A percentile compares a stretch with the other conserved stretches of the same genome.
Conservation (phyloP, 169 alveolate genomes). For the Pseudocohnilembus persalinus region DNA sequence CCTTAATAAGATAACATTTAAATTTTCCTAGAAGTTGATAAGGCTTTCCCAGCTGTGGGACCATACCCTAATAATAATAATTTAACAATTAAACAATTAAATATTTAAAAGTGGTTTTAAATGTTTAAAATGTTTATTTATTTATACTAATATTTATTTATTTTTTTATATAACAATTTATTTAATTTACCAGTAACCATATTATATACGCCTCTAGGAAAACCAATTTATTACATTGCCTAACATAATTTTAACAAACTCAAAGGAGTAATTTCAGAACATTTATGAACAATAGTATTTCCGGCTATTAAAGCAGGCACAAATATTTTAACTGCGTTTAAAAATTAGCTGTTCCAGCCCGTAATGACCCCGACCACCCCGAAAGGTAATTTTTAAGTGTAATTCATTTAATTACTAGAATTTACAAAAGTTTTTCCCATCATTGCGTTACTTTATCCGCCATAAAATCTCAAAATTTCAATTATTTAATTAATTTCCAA, state of each 20-base stretch:
- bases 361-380: conserved; percentile 50
- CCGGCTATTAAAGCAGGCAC: conserved; percentile 85
- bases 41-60: conserved; percentile 59
- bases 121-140: too few species aligned
- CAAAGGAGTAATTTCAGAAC: conserved; percentile 88
- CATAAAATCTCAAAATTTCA: conserved; percentile 66
- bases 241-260: conserved; percentile 73
- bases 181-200: too few species aligned
- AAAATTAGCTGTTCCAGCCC: conserved; percentile 91
- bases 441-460: conserved; percentile 81
- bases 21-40: conserved; percentile 67
- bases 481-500: conserved; percentile 59
- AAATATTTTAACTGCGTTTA: conserved; percentile 77
- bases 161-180: too few species aligned
- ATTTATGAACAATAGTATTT: conserved; percentile 78
- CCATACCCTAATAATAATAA: conserved; percentile 88
- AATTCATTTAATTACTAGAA: conserved; percentile 35
- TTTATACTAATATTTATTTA: too few species aligned
- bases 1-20: conserved; percentile 88
- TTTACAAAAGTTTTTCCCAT: conserved; percentile 67
- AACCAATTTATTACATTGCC: conserved; percentile 77
- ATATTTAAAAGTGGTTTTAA: too few species aligned
- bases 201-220: conserved; percentile 86
- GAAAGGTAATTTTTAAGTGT: conserved; percentile 61
- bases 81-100: too few species aligned